phyloP scores from a whole-genome alignment of 306 rosid genomes.

The Ormosia emarginata region DNA sequence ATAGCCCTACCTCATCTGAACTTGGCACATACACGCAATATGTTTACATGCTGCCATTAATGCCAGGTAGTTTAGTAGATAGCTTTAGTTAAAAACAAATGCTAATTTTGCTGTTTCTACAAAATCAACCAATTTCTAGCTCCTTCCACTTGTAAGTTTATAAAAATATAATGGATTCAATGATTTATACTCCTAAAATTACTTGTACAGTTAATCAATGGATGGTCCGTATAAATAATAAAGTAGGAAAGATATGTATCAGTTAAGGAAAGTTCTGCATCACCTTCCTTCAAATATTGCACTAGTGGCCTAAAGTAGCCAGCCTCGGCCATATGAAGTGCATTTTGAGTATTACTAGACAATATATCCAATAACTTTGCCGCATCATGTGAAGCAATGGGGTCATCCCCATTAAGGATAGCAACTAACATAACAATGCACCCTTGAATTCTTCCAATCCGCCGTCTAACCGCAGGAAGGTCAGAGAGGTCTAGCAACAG shows the following conservation, averaged over 20 bases:
- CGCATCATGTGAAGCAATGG: constrained; percentile 60
- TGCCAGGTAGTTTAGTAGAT: not conserved
- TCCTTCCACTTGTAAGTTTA: not conserved
- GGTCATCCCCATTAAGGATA: constrained; percentile 71
- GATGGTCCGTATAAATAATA: not conserved
- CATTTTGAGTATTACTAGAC: constrained; percentile 78
- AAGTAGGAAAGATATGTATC: not conserved
- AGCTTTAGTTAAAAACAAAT: not conserved
- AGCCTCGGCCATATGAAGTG: constrained; percentile 95
- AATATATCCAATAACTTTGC: constrained; percentile 63
- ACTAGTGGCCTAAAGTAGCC: constrained; percentile 85
- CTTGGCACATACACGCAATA: not conserved
- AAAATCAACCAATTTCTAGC: not conserved
- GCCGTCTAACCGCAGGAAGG: constrained; percentile 55
- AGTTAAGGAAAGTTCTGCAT: constrained; percentile 14
- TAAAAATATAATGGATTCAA: not conserved
- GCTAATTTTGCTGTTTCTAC: not conserved
- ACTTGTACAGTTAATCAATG: not conserved
- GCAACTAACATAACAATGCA: constrained; percentile 86
- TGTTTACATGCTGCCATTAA: not conserved
- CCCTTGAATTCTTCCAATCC: constrained; percentile 80
- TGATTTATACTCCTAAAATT: not conserved
- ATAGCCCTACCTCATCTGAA: not conserved
- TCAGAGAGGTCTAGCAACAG: constrained; percentile 66
- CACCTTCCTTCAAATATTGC: constrained; percentile 74